phyloP scores from a whole-genome alignment of 148 eudicot genomes.

The Suaeda aralocaspica region DNA sequence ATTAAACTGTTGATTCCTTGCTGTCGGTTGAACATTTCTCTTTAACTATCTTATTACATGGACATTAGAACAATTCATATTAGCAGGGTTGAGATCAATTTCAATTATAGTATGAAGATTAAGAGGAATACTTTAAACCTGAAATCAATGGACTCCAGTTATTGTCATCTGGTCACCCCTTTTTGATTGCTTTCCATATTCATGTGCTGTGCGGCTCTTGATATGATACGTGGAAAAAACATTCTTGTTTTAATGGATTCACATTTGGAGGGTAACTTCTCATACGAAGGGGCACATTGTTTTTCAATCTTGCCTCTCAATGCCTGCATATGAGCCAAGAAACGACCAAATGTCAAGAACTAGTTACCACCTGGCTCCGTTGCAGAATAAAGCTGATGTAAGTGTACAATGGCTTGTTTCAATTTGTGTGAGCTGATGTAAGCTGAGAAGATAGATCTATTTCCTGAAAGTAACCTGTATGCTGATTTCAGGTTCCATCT shows the following conservation, averaged over 20 bases:
- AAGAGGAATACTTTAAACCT: not conserved
- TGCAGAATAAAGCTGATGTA: constrained; percentile 66
- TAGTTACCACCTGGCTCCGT: constrained; percentile 61
- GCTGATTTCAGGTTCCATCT: constrained; percentile 59
- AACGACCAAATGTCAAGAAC: constrained; percentile 75
- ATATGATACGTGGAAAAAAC: constrained; percentile 89
- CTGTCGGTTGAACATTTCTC: not conserved
- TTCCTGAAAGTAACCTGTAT: not conserved
- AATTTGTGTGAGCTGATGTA: not conserved
- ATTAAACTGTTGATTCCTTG: no score
- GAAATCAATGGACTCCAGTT: not conserved
- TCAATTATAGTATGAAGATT: no score
- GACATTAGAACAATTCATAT: not conserved
- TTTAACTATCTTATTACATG: not conserved
- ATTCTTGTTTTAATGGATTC: constrained; percentile 77
- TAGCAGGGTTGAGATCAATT: not conserved
- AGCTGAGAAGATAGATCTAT: not conserved
- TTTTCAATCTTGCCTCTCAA: constrained; percentile 77
- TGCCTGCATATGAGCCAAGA: constrained; percentile 93
- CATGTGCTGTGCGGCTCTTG: constrained; percentile 66
- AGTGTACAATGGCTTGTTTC: constrained; percentile 27
- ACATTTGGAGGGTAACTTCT: constrained; percentile 91
- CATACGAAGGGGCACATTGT: constrained; percentile 76
- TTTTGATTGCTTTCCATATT: not conserved
- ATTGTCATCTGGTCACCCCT: not conserved